Percentiles rank a stretch among this genome's conserved stretches.
These are phyloP conservation scores for Leishmania braziliensis DNA, from an alignment of 208 protist genomes.

Conservation along the genomic window DNA sequence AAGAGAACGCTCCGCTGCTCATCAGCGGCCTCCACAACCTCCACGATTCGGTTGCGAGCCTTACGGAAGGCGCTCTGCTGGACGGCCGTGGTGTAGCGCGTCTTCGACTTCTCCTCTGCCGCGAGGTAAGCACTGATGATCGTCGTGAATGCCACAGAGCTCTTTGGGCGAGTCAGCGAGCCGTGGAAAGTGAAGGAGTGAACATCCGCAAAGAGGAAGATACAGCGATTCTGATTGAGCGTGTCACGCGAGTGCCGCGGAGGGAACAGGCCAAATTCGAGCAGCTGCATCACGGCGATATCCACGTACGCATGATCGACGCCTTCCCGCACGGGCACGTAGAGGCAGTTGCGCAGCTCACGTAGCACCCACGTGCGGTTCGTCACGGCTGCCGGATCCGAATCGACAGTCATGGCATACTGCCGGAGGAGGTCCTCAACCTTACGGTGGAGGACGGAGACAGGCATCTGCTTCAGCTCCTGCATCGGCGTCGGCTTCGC, in stretches of 20 bases:
- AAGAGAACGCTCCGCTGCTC: conserved; percentile 82
- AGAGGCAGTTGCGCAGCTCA: conserved; percentile 80
- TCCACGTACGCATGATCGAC: conserved; percentile 79
- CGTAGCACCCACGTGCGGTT: conserved; percentile 86
- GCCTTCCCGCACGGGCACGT: conserved; percentile 63
- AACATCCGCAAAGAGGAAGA: conserved; percentile 84
- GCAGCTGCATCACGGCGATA: conserved; percentile 46
- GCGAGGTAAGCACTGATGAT: conserved; percentile 64
- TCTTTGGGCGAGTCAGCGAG: conserved; percentile 56
- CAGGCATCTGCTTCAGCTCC: conserved; percentile 66
- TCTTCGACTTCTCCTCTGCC: conserved; percentile 61
- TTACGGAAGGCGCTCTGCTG: conserved; percentile 67
- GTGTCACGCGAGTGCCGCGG: conserved; percentile 49
- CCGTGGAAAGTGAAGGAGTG: conserved; percentile 83
- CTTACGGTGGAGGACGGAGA: conserved; percentile 67
- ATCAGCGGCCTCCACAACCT: conserved; percentile 62
- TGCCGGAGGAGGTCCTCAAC: conserved; percentile 72
- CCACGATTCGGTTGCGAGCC: conserved; percentile 85
- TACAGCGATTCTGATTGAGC: conserved; percentile 72
- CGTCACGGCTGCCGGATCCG: conserved; percentile 53
- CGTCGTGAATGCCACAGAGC: conserved; percentile 42
- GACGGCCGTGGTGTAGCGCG: conserved; percentile 73
- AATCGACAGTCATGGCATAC: conserved; percentile 59
- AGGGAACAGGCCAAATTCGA: conserved; percentile 79
- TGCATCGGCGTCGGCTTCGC: conserved; percentile 71